These are phyloP conservation scores for Quercus gilva DNA, from an alignment of 306 rosid species.

Conservation along the genomic window DNA sequence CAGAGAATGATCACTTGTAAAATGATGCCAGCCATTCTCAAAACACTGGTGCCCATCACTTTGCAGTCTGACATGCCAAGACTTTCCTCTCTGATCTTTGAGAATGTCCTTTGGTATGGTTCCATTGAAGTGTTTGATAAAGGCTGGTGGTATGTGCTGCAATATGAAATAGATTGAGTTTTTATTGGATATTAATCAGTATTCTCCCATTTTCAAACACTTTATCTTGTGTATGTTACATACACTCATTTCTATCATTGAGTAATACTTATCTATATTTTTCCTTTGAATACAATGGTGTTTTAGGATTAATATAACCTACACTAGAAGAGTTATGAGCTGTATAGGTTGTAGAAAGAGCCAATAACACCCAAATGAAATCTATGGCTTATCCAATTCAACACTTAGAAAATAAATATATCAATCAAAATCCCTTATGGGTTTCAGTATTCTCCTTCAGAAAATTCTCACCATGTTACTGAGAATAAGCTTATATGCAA, in stretches of 20 bases:
- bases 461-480: too few species aligned
- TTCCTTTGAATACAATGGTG: not conserved
- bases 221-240: not conserved
- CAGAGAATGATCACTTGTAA: constrained; percentile 15
- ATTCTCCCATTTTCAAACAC: too few species aligned
- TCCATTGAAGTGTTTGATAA: constrained; percentile 14
- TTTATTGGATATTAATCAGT: not conserved
- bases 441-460: too few species aligned
- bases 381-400: not conserved
- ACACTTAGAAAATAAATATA: not conserved
- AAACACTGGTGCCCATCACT: not conserved
- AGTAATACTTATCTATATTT: not conserved
- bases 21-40: constrained; percentile 24
- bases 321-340: not conserved
- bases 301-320: not conserved
- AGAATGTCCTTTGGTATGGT: constrained; percentile 9
- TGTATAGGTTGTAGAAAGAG: not conserved
- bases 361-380: not conserved
- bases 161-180: not conserved
- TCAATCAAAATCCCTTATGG: too few species aligned
- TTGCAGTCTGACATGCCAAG: constrained; percentile 21
- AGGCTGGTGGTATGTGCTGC: constrained; percentile 22
- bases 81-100: constrained; percentile 14
- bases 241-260: not conserved
- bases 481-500: too few species aligned